Base-by-base conservation (phyloP, 2,329 filamentous ascomycete genomes). In the Thielaviopsis populi region DNA sequence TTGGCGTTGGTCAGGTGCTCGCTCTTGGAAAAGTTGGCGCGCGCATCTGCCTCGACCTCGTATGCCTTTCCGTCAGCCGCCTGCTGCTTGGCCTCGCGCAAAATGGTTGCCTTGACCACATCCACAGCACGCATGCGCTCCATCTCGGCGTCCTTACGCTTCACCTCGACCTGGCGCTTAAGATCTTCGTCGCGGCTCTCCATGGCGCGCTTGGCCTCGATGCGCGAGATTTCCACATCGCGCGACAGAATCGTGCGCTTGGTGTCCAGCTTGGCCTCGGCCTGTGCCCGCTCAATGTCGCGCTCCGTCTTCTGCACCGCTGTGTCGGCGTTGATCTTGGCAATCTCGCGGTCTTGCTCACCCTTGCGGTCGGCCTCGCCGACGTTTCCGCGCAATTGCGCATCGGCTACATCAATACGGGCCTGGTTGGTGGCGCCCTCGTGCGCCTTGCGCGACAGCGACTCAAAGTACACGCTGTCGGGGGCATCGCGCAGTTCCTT, bases 401-500 rank as follows among this genome's bases (percentile, higher is more conserved):
- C 83, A 64, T 83, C 82, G 56, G 83, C 82, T 2, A 85, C 85
- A 33, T 59, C 63, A 33, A 66, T 66, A 59, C 80, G 74, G 41
- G 88, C 88, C 72, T 92, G 88, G 75, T 91, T 92, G 68, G 85
- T 85, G 13, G 89, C 89, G 22, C 89, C 89, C 73, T 94, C 88
- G 70, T 94, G 89, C 0, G 89, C 89, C 72, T 95, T 95, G 68
- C 87, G 83, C 6, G 86, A 88, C 1, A 94, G 83, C 22, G 86
- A 89, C 60, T 86, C 84, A 70, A 95, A 95, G 75, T 95, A 95
- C 69, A 85, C 84, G n/a, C 84, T 88, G 67, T 87, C 83, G 2
- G 85, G 87, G 0, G 89, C 88, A 70, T 95, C 90, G 71, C 89
- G 87, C 30, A 95, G 81, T 72, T 95, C 90, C 74, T 94, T 94